These are phyloP conservation scores for Cyberlindnera nakhonratchasimensis DNA, from an alignment of 805 yeast species.

Conservation along the genomic window DNA sequence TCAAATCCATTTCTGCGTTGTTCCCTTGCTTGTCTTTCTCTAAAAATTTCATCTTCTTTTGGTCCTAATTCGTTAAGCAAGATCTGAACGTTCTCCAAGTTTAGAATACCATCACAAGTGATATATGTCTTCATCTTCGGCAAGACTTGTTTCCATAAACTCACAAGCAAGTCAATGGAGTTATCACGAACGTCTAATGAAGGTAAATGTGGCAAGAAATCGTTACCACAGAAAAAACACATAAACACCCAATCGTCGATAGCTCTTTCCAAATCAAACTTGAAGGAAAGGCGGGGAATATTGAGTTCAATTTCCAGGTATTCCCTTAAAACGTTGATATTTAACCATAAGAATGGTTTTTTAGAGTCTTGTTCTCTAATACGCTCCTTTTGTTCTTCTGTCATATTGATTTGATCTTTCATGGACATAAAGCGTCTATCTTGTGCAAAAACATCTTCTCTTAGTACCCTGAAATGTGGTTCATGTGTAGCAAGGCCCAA, in stretches of 20 bases:
- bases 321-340: conserved; percentile 82
- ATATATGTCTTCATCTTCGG: conserved; percentile 70
- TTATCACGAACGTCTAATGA: conserved; percentile 92
- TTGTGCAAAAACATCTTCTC: conserved; percentile 96
- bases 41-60: conserved; percentile 77
- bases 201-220: conserved; percentile 95
- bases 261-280: conserved; percentile 89
- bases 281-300: conserved; percentile 64
- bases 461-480: conserved; percentile 87
- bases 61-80: conserved; percentile 60
- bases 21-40: conserved; percentile 65
- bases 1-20: conserved; percentile 60
- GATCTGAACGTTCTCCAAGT: conserved; percentile 71
- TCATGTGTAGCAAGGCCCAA: conserved; percentile 96
- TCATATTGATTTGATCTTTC: conserved; percentile 52
- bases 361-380: conserved; percentile 36
- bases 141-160: conserved; percentile 76
- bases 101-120: conserved; percentile 85
- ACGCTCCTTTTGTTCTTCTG: conserved; percentile 49
- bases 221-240: conserved; percentile 98
- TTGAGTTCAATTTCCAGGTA: conserved; percentile 79
- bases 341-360: conserved; percentile 93
- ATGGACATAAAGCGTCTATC: conserved; percentile 38
- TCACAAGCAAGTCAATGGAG: conserved; percentile 78
- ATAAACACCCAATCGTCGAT: conserved; percentile 98